These are phyloP conservation scores for Alternaria hordeiaustralica DNA, from an alignment of 2,329 filamentous ascomycete genomes.

Conservation along the genomic window DNA sequence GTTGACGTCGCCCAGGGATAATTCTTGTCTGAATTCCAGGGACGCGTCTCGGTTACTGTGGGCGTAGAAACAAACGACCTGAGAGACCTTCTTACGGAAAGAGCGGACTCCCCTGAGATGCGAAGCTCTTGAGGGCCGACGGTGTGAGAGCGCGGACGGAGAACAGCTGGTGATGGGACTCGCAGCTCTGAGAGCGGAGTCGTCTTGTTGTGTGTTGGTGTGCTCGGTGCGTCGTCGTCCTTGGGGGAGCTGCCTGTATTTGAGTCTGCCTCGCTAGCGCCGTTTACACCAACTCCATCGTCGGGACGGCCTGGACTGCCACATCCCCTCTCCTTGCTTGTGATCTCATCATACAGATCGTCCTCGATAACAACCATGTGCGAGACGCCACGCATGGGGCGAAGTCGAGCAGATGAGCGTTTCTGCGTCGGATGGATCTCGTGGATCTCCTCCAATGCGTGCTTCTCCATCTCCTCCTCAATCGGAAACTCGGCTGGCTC, in stretches of 20 bases:
- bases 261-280: slow-evolving; percentile 18
- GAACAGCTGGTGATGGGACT: slow-evolving; percentile 27
- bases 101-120: slow-evolving; percentile 25
- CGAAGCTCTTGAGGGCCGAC: slow-evolving; percentile 23
- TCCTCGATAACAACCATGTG: slow-evolving; percentile 44
- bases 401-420: slow-evolving; percentile 44
- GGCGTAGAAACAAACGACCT: slow-evolving; percentile 34
- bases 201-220: slow-evolving; percentile 22
- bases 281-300: slow-evolving; percentile 9
- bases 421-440: slow-evolving; percentile 39
- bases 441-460: slow-evolving; percentile 40
- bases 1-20: slow-evolving; percentile 53
- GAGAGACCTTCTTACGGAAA: slow-evolving; percentile 35
- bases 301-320: slow-evolving; percentile 6
- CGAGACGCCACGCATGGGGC: slow-evolving; percentile 42
- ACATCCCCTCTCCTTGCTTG: slow-evolving; percentile 24
- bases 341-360: slow-evolving; percentile 42
- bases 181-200: slow-evolving; percentile 31
- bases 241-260: slow-evolving; percentile 10
- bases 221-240: slow-evolving; percentile 10
- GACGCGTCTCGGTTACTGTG: slow-evolving; percentile 47
- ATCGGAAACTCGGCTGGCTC: slow-evolving; percentile 43
- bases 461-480: slow-evolving; percentile 48
- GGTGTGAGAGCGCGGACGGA: slow-evolving; percentile 34
- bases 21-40: slow-evolving; percentile 58